phyloP scores from a whole-genome alignment of 805 yeast species.

The Candida suzukii region DNA sequence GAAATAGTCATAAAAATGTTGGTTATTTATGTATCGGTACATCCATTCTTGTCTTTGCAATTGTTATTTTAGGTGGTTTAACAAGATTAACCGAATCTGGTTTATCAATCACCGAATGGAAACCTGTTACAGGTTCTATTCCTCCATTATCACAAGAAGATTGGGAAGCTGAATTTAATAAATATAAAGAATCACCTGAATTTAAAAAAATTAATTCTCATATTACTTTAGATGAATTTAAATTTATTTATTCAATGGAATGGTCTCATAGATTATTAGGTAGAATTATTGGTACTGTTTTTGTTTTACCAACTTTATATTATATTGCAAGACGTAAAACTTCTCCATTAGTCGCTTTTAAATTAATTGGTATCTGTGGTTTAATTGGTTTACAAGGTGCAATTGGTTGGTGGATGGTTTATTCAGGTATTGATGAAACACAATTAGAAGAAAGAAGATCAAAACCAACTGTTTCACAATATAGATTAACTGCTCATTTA shows the following conservation, averaged over 20 bases:
- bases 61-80: conserved; percentile 93
- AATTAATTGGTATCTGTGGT: conserved; percentile 65
- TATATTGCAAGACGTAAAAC: conserved; percentile 64
- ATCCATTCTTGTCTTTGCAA: conserved; percentile 85
- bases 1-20: conserved; percentile 49
- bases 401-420: conserved; percentile 99
- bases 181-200: conserved; percentile 85
- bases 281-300: conserved; percentile 77
- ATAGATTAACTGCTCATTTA: conserved; percentile 86
- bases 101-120: conserved; percentile 95
- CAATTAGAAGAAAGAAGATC: conserved; percentile 73
- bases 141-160: conserved; percentile 80
- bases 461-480: conserved; percentile 97
- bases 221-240: conserved; percentile 85
- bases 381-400: conserved; percentile 90
- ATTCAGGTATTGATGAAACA: conserved; percentile 82
- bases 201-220: conserved; percentile 84
- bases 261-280: conserved; percentile 96
- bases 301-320: conserved; percentile 80
- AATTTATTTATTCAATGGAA: conserved; percentile 93
- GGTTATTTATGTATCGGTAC: conserved; percentile 89
- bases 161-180: conserved; percentile 80
- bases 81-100: conserved; percentile 96
- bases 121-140: conserved; percentile 89
- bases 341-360: conserved; percentile 56